Base-by-base conservation (phyloP, 306 rosid species). In the Vigna reflexopilosa region DNA sequence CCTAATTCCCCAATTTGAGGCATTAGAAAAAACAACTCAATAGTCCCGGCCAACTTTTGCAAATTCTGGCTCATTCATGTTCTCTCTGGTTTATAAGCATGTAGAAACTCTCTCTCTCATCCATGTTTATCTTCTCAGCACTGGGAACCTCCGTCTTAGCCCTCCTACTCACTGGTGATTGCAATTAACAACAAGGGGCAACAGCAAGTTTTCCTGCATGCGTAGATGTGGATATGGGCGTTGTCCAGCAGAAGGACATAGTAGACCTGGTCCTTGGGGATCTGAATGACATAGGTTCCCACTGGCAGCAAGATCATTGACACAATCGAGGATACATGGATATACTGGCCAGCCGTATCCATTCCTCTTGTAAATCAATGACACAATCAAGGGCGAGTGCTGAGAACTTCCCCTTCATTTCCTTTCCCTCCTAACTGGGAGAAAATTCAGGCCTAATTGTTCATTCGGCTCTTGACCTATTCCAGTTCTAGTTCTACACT, bases 21-120 rank as follows among this genome's bases (percentile, higher is more conserved):
- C 8, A 1, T 4, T 36, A 17, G 17, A 5, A 9, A 30, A 66
- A 66, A 38, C 11, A 40, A 17, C 51, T 19, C 52, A 40, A 10
- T 66, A 17, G 19, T 19, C 71, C 52, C 2, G 6, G 17, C 10
- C n/a, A 42, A 66, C 34, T 4, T 66, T 40, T 66, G 71, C 22
- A 67, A 44, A 67, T 42, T 67, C 19, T 6, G 22, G 13, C 17
- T 40, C 6, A 42, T 19, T 11, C 52, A 20, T 19, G 52, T 9
- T 20, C 36, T 20, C 11, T 66, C n/a, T 11, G 71, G 20, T 44
- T 44, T 50, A 38, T 9, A 6, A 6, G 36, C 54, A 6, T 20
- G 54, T 20, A 42, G 72, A 67, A 42, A 66, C 34, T 34, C 51
- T 9, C 52, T 64, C 28, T 48, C 70, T 38, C 28, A n/a, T 63